Evolutionary conservation across 108 stramenopile genomes (phyloP).

Genomic region (Conticribra weissflogii): DNA sequence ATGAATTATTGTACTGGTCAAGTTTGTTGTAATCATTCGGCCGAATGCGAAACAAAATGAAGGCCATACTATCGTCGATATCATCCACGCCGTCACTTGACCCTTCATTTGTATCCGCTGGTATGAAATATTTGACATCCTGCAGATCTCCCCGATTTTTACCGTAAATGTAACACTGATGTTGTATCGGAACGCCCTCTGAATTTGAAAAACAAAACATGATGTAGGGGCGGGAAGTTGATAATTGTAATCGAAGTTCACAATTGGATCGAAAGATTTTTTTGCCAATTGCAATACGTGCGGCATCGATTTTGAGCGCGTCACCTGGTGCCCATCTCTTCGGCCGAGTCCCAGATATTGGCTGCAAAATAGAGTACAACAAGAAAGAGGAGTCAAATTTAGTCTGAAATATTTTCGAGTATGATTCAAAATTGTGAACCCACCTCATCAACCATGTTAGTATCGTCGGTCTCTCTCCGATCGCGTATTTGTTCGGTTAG

Average conservation of each 20-base stretch:
- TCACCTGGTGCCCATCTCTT: slow-evolving; percentile 34
- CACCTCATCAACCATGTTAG: too few species aligned
- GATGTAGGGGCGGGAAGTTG: slow-evolving; percentile 35
- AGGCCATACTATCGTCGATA: slow-evolving; percentile 30
- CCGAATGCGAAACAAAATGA: slow-evolving; percentile 53
- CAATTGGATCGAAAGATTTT: slow-evolving; percentile 49
- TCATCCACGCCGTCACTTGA: slow-evolving; percentile 12
- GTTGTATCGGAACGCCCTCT: too few species aligned
- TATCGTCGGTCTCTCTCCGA: too few species aligned
- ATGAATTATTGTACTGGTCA: slow-evolving; percentile 24
- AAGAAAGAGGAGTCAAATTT: background rate
- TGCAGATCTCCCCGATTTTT: too few species aligned
- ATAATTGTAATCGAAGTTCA: slow-evolving; percentile 36
- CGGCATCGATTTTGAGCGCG: slow-evolving; percentile 39
- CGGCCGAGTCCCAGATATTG: background rate
- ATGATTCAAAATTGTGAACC: too few species aligned
- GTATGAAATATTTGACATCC: slow-evolving; percentile 49
- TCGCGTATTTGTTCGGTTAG: too few species aligned
- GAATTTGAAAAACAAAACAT: slow-evolving; percentile 16
- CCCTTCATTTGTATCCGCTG: slow-evolving; percentile 21
- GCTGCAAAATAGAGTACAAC: background rate
- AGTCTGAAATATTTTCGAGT: too few species aligned
- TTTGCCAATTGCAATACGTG: slow-evolving; percentile 59
- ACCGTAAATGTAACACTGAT: too few species aligned
- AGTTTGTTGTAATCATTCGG: slow-evolving; percentile 49